phyloP scores from a whole-genome alignment of 139 green algal species.

The Auxenochlorella pyrenoidosa region DNA sequence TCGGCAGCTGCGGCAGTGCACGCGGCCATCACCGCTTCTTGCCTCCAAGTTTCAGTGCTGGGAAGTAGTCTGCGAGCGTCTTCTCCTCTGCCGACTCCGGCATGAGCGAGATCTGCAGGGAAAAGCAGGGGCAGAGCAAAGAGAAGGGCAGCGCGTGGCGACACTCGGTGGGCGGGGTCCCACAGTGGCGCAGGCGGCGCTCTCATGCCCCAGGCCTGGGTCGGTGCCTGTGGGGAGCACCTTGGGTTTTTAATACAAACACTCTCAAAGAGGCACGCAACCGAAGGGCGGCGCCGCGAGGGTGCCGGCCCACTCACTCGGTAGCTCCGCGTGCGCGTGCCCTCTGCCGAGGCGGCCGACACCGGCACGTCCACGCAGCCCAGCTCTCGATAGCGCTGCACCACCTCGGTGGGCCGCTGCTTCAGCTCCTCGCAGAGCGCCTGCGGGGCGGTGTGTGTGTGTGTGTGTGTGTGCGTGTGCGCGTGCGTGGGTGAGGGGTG shows the following conservation, averaged over 20 bases:
- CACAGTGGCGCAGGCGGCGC: no score
- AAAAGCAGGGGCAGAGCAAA: not conserved
- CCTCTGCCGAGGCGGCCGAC: not conserved
- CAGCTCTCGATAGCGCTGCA: slow-evolving; percentile 42
- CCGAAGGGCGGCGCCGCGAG: no score
- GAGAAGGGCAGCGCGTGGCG: no score
- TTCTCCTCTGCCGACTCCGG: slow-evolving; percentile 30
- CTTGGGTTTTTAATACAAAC: no score
- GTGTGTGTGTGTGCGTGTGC: no score
- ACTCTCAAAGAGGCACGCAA: no score
- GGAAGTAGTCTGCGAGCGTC: slow-evolving; percentile 46
- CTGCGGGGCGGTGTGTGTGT: not conserved
- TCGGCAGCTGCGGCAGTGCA: not conserved
- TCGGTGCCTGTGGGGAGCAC: no score
- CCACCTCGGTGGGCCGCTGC: slow-evolving; percentile 28
- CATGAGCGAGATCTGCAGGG: slow-evolving; percentile 36
- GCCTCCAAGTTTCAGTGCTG: slow-evolving; percentile 42
- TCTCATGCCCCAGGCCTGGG: no score
- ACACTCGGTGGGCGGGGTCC: no score
- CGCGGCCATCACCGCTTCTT: slow-evolving; percentile 31
- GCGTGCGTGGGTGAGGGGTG: no score
- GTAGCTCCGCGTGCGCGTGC: not conserved
- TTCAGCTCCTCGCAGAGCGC: slow-evolving; percentile 44
- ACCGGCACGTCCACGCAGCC: slow-evolving; percentile 29
- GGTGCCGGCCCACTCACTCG: not conserved